Base-by-base conservation (phyloP, 2,329 filamentous ascomycete genomes). In the Diaporthe citriasiana region DNA sequence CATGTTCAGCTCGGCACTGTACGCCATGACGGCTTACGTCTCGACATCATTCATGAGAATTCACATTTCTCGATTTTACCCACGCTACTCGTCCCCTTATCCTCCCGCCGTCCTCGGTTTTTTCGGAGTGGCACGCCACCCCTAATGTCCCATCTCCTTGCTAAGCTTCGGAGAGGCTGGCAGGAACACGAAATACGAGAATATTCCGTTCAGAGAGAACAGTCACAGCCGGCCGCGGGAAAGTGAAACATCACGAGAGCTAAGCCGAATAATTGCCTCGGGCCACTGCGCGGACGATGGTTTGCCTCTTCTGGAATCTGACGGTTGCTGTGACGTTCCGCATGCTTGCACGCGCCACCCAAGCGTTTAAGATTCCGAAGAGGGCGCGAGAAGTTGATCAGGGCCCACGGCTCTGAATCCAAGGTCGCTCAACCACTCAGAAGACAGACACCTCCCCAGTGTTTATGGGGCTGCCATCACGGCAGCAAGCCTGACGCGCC, bases 41-140 rank as follows among this genome's bases (percentile, higher is more conserved):
- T 68, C 47, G 63, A 66, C 45, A 53, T 68, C 30, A 68, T 53
- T 68, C 63, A 53, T 68, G 63, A 66, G 45, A 66, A 35, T 51
- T 66, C 63, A 66, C 30, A 66, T 51, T 38, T 50, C 63, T 51
- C 45, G n/a, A 38, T 1, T 51, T 27, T 66, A 27, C 63, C 45
- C 45, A 47, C 30, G 45, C 63, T 35, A n/a, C 45, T 38, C 19
- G n/a, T 19, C 45, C 45, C 33, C n/a, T 40, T 30, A n/a, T 38
- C 17, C 47, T 27, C 63, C 60, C 19, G 60, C 40, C 60, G 12
- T n/a, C 42, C 13, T 66, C 60, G 45, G 47, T 51, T 25, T 22
- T 38, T 35, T 30, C 42, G 60, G 30, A 47, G 27, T 50, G 42
- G 30, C 30, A 47, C 27, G 42, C 30, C 60, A 13, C 15, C 27